Evolutionary conservation across 208 protist species (phyloP).

Genomic region (Trypanosomatidae sp.): DNA sequence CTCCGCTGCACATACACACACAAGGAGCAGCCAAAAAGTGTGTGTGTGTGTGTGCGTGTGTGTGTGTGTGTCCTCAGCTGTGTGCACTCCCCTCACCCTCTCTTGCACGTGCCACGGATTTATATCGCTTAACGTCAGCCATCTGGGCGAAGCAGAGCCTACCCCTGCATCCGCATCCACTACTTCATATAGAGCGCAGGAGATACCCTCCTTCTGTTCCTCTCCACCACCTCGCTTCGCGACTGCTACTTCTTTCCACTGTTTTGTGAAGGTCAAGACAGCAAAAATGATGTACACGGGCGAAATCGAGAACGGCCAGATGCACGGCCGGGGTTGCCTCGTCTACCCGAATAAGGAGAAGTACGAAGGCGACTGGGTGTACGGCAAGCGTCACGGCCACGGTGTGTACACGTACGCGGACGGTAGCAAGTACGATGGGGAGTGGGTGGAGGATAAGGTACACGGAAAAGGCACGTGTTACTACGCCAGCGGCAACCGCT

Average conservation of each 20-base stretch:
- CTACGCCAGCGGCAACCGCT: constrained; percentile 90
- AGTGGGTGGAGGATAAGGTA: constrained; percentile 96
- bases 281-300: constrained; percentile 95
- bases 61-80: not conserved
- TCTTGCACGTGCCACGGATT: constrained; percentile 1
- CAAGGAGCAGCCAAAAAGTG: not conserved
- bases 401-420: constrained; percentile 94
- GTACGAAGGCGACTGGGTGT: constrained; percentile 95
- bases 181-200: not conserved
- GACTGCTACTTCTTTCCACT: constrained; percentile 1
- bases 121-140: not conserved
- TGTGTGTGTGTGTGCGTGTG: not conserved
- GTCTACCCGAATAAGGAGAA: constrained; percentile 95
- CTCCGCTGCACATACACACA: not conserved
- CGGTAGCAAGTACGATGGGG: constrained; percentile 90
- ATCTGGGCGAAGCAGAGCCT: not conserved
- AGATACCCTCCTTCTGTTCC: not conserved
- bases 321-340: constrained; percentile 95
- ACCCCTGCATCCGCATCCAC: not conserved
- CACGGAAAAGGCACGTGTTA: constrained; percentile 92
- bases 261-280: constrained; percentile 1
- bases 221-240: constrained; percentile 6
- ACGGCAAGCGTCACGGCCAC: constrained; percentile 93
- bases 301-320: constrained; percentile 95
- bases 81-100: not conserved